Base-by-base conservation (phyloP, 139 green algal genomes). In the Zygnema cylindricum region DNA sequence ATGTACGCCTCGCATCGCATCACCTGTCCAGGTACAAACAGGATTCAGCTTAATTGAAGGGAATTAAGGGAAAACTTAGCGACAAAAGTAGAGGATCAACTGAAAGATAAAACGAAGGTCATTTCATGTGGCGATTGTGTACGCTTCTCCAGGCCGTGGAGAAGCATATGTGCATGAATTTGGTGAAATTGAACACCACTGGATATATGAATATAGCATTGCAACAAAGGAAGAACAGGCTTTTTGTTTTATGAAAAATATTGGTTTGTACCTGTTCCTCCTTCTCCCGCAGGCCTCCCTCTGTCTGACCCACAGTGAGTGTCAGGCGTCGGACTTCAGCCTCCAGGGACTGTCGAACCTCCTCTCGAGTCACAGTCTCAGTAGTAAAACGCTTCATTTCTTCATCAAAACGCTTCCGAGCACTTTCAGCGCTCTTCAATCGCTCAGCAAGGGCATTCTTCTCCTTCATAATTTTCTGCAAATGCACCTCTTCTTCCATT, bases 391-490 rank as follows among this genome's bases (percentile, higher is more conserved):
- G 40, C 91, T 93, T 93, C 71, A 94, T 23, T 84, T 92, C 91
- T 88, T 94, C 88, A 69, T 92, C 88, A 38, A 91, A 91, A 3
- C 84, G 57, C 83, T 91, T 88, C 63, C 84, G 40, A 55, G 86
- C 81, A 25, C 32, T 39, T 55, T 92, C 88, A 1, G 85, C 84
- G 0, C 23, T 78, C 38, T 92, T 92, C 2, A 94, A 35, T 1
- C 88, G 86, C 79, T 93, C 93, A 0, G 85, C 81, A n/a, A 93
- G 57, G 54, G 69, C 88, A n/a, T 86, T 69, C 69, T 93, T 91
- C 85, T 95, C 91, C 79, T 93, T 92, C 40, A 90, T 55, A 73
- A 87, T 69, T 33, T 84, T 90, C 78, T 94, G 86, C 82, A 42
- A 35, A 75, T n/a, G n/a, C n/a, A n/a, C n/a, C n/a, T n/a, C n/a